A percentile compares a stretch with the other conserved stretches of the same genome.
Evolutionary conservation across 2,329 filamentous ascomycete species (phyloP).

Genomic region (Cercospora berteroae): DNA sequence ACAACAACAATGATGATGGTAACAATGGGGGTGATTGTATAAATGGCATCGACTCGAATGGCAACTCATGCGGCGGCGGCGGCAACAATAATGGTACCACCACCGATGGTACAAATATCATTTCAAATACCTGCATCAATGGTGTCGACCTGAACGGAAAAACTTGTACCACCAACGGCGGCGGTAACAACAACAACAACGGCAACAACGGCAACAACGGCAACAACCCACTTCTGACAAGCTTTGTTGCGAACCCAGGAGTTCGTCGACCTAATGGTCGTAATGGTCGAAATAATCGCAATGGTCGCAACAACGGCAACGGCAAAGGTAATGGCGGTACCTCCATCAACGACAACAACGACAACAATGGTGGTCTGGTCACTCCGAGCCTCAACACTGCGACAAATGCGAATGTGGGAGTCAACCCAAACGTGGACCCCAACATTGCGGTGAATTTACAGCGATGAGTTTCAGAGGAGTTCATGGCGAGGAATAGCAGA

Average conservation of each 20-base stretch:
- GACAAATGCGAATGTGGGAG: neutral
- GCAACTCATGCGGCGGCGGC: neutral
- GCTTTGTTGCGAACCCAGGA: neutral
- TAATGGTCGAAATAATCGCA: too few species aligned
- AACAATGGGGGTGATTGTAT: neutral
- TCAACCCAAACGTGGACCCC: neutral
- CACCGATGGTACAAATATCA: too few species aligned
- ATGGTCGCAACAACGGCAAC: neutral
- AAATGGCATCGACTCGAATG: neutral
- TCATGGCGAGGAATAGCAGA: neutral
- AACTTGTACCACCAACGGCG: neutral
- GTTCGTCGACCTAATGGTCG: neutral
- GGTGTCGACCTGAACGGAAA: neutral
- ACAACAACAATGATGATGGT: neutral
- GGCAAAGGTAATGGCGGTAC: neutral
- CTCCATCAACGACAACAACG: neutral
- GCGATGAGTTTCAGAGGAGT: neutral
- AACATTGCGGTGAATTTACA: neutral
- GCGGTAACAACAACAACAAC: neutral
- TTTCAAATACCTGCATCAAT: neutral
- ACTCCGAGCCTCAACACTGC: neutral
- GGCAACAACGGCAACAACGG: neutral
- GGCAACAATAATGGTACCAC: neutral
- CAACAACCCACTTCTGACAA: neutral
- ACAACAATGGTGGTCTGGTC: neutral